Percentiles rank a stretch among this genome's conserved stretches.
phyloP scores from a whole-genome alignment of 257 asterid species.

The Nicotiana paniculata region DNA sequence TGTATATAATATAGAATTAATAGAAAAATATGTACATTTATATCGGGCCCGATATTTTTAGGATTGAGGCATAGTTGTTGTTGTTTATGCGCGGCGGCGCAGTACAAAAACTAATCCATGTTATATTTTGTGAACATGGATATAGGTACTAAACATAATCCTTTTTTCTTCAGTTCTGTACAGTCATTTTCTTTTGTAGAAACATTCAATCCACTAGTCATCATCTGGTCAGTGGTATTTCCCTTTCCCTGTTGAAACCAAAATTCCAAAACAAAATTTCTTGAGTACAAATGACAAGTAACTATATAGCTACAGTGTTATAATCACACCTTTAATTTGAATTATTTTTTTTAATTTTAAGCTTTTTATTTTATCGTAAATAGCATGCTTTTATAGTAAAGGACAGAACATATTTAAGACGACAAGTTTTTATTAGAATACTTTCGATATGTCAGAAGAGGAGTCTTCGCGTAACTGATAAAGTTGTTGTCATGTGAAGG shows the following conservation, averaged over 20 bases:
- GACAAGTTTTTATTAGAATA: no score
- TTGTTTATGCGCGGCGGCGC: no score
- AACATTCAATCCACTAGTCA: slow-evolving; percentile 9
- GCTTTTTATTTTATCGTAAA: no score
- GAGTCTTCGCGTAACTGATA: no score
- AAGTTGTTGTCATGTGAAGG: no score
- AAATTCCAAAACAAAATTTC: neutral
- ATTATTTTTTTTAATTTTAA: no score
- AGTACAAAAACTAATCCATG: neutral
- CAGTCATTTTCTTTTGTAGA: slow-evolving; percentile 17
- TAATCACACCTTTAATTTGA: no score
- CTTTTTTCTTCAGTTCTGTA: slow-evolving; percentile 34
- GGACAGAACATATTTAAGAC: neutral
- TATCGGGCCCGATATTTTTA: neutral
- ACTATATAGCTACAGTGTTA: no score
- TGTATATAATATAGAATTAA: neutral
- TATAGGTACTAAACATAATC: slow-evolving; percentile 26
- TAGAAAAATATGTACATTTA: neutral
- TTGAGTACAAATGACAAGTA: neutral
- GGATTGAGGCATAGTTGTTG: no score
- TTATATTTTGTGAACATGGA: slow-evolving; percentile 12
- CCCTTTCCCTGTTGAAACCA: slow-evolving; percentile 25
- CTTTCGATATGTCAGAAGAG: no score
- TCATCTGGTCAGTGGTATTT: slow-evolving; percentile 17
- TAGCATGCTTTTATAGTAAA: neutral